Conservation (phyloP, 148 eudicot genomes). For the Drosera capensis region DNA sequence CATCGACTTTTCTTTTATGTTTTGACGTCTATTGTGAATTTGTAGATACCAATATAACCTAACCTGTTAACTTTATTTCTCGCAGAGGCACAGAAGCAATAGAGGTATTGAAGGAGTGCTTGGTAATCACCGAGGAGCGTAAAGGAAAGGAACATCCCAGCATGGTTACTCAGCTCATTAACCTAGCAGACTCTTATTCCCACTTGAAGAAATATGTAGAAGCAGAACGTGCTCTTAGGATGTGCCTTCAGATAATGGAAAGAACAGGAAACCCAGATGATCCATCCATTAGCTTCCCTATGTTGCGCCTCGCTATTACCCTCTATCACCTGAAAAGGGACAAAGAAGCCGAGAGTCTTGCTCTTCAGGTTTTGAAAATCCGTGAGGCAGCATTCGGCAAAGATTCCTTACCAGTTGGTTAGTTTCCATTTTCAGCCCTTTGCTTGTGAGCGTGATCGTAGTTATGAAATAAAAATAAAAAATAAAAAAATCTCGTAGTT, state of each 20-base stretch:
- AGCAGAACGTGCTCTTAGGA: slow-evolving; percentile 69
- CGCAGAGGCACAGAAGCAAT: slow-evolving; percentile 68
- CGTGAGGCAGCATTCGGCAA: slow-evolving; percentile 76
- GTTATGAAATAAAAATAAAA: too few species aligned
- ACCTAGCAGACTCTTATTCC: slow-evolving; percentile 83
- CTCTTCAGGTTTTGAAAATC: slow-evolving; percentile 42
- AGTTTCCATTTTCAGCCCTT: slow-evolving; percentile 5
- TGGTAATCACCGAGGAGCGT: slow-evolving; percentile 39
- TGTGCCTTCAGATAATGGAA: slow-evolving; percentile 43
- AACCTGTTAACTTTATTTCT: slow-evolving; percentile 10
- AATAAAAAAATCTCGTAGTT: too few species aligned
- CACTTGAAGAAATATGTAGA: slow-evolving; percentile 47
- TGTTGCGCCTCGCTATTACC: slow-evolving; percentile 70
- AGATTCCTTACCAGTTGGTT: slow-evolving; percentile 79
- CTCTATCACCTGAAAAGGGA: slow-evolving; percentile 47
- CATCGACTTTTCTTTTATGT: neutral
- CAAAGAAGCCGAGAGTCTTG: slow-evolving; percentile 73
- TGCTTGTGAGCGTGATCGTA: too few species aligned
- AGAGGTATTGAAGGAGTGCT: slow-evolving; percentile 60
- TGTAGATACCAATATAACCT: too few species aligned
- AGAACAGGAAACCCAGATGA: slow-evolving; percentile 49
- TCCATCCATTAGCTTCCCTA: slow-evolving; percentile 65
- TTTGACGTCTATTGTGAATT: too few species aligned
- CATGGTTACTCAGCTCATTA: slow-evolving; percentile 48
- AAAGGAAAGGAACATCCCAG: slow-evolving; percentile 74